Conservation (phyloP, 345 rosid genomes). For the Orychophragmus violaceus region DNA sequence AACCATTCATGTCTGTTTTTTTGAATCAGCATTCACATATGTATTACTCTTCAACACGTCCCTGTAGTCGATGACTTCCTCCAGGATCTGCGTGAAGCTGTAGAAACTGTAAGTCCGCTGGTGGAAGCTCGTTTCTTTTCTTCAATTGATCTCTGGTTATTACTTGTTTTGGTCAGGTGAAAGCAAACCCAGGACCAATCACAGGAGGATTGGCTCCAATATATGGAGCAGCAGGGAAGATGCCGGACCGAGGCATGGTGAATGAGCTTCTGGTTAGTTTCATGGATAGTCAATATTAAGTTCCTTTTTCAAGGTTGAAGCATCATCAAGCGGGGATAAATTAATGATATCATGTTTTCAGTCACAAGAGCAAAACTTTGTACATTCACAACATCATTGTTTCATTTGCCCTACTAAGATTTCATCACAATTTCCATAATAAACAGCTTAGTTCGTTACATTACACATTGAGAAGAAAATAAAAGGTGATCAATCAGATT, state of each 20-base stretch:
- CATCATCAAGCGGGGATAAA: neutral
- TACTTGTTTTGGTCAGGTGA: slow-evolving; percentile 41
- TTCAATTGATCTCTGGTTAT: neutral
- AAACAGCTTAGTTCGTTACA: neutral
- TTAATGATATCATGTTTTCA: neutral
- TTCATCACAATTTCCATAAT: neutral
- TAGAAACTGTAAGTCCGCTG: too few relatives aligned
- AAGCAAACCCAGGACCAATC: slow-evolving; percentile 75
- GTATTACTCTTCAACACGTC: slow-evolving; percentile 86
- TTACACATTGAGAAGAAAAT: neutral
- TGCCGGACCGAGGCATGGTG: slow-evolving; percentile 87
- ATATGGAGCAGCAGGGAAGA: slow-evolving; percentile 90
- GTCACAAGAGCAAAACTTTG: neutral
- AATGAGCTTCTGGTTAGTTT: slow-evolving; percentile 65
- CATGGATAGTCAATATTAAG: slow-evolving; percentile 79
- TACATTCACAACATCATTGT: slow-evolving; percentile 17
- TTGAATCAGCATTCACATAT: slow-evolving; percentile 71
- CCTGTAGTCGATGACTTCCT: too few relatives aligned
- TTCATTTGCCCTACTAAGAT: neutral
- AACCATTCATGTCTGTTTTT: neutral
- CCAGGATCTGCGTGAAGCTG: too few relatives aligned
- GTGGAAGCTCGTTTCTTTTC: neutral
- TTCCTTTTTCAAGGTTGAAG: neutral
- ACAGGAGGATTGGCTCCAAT: slow-evolving; percentile 84
- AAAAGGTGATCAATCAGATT: slow-evolving; percentile 39